Evolutionary conservation across 148 eudicot species (phyloP).

Genomic region (Persicaria tinctoria): DNA sequence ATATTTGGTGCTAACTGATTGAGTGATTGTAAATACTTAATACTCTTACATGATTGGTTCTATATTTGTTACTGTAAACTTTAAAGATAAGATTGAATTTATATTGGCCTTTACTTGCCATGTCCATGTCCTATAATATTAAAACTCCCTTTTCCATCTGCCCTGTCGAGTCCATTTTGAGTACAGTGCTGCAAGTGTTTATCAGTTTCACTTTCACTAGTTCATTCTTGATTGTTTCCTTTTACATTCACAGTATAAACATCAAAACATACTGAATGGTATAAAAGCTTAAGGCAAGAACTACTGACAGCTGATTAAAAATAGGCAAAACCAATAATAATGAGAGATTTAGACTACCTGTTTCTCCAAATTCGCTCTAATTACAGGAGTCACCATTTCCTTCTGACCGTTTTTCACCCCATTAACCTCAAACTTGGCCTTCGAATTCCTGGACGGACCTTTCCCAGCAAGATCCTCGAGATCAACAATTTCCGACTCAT

Average conservation of each 20-base stretch:
- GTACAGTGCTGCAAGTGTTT: not conserved
- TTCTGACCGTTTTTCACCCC: slow-evolving; percentile 47
- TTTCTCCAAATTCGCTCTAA: slow-evolving; percentile 76
- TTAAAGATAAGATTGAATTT: too few species aligned
- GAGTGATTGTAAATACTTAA: too few species aligned
- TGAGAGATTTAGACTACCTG: slow-evolving; percentile 44
- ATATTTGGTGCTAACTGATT: too few species aligned
- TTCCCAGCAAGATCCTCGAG: slow-evolving; percentile 93
- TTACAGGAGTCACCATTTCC: slow-evolving; percentile 91
- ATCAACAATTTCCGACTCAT: slow-evolving; percentile 55
- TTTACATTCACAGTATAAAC: not conserved
- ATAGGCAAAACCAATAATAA: not conserved
- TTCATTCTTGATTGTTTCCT: not conserved
- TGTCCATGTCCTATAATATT: too few species aligned
- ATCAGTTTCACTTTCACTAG: not conserved
- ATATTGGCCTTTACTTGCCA: too few species aligned
- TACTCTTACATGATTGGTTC: too few species aligned
- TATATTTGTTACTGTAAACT: too few species aligned
- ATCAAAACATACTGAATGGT: not conserved
- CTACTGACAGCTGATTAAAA: not conserved
- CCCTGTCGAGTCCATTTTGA: too few species aligned
- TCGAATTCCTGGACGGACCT: slow-evolving; percentile 57
- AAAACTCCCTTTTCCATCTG: too few species aligned
- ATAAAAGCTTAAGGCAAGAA: not conserved
- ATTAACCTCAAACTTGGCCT: slow-evolving; percentile 29